A percentile compares a stretch with the other conserved stretches of the same genome.
Evolutionary conservation across 1,139 yeast species (phyloP).

Genomic region (Pneumocystis canis): DNA sequence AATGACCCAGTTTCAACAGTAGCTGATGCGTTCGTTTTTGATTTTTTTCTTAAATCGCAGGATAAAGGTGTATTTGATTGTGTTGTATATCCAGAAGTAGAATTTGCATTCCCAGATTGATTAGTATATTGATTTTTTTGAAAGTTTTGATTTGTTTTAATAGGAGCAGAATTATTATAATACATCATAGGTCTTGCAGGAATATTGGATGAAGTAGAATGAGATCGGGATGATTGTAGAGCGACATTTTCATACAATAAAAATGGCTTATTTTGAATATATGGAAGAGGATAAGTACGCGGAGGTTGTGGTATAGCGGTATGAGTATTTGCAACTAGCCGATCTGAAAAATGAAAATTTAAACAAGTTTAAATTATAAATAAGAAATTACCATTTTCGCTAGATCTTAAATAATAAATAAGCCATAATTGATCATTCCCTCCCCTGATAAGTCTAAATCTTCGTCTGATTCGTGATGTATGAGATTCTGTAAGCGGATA

Average conservation of each 20-base stretch:
- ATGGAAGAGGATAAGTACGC: conserved; percentile 11
- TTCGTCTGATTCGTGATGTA: conserved; percentile 11
- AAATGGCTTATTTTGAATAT: conserved; percentile 7
- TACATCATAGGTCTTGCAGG: conserved; percentile 3
- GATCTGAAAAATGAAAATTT: conserved; percentile 5
- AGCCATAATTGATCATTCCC: conserved; percentile 10
- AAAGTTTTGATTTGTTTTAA: neutral
- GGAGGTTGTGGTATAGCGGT: conserved; percentile 12
- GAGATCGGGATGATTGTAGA: conserved; percentile 4
- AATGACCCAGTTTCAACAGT: neutral
- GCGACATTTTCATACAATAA: neutral
- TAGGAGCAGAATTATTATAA: neutral
- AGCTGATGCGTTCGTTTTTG: neutral
- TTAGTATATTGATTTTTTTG: neutral
- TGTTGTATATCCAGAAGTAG: neutral
- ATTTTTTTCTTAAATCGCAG: neutral
- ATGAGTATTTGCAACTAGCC: conserved; percentile 8
- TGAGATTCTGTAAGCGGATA: conserved; percentile 10
- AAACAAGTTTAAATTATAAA: conserved; percentile 6
- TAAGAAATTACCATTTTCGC: conserved; percentile 7
- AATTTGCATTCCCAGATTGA: neutral
- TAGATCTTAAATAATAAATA: conserved; percentile 5
- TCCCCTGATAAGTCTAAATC: conserved; percentile 5
- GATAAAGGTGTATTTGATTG: neutral
- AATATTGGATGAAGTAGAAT: conserved; percentile 4